Evolutionary conservation across 371 early-diverging fungal genomes (phyloP), one percentile per base, ranked within the genome.

Genomic region (Circinella minor): DNA sequence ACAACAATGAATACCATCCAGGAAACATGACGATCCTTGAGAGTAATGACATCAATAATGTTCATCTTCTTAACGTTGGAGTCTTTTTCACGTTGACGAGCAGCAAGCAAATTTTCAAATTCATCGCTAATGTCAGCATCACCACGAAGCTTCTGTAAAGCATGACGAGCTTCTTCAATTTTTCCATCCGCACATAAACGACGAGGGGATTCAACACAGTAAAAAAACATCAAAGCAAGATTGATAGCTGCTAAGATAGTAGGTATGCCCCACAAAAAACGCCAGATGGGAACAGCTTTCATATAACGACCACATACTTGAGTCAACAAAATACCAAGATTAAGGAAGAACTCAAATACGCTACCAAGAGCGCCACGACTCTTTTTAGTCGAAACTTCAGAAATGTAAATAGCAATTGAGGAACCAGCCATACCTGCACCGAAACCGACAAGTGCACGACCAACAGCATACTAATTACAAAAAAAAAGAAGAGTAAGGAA

Each of bases 381-480:
- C 38, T 81, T 81, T 9, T 85, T 79, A 0, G 98, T 93, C 5
- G 96, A 87, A 38, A 98, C 87, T 76, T 96, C 95, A 10, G 91
- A 88, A 39, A 98, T 84, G 77, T 97, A 98, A 66, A 92, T 84
- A 8, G 80, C 78, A 36, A 79, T 76, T 13, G 78, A 81, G n/a
- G 83, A 79, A 18, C 83, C 83, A 18, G 74, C 76, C 79, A 89
- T 85, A 27, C 98, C 98, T 51, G 90, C 86, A 9, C 90, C 96
- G 61, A 98, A 59, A 57, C 99, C 99, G 38, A 90, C 88, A 39
- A 97, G 64, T 68, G 95, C 86, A 55, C 99, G 87, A 17, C 96
- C 98, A n/a, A 88, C 55, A 47, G 80, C 71, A 62, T 83, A 83
- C 80, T 80, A 69, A 27, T 27, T 27, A 27, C 27, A 27, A 27